A percentile compares a stretch with the other conserved stretches of the same genome.
These are phyloP conservation scores for Castanea crenata DNA, from an alignment of 306 rosid genomes.

Conservation along the genomic window DNA sequence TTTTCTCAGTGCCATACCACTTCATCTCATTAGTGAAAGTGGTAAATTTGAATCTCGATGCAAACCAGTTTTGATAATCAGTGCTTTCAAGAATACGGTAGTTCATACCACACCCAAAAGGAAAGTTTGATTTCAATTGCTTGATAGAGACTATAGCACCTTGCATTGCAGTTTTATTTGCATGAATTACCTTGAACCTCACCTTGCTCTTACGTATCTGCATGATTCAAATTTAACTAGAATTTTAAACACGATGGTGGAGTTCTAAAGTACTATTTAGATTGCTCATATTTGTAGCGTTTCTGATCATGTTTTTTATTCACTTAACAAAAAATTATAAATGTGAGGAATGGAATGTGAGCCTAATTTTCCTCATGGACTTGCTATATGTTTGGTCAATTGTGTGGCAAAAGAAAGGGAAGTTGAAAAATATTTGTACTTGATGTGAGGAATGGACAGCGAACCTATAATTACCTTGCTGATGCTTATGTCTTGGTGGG, in stretches of 20 bases:
- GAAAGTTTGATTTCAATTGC: slow-evolving; percentile 44
- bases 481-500: slow-evolving; percentile 56
- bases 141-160: slow-evolving; percentile 37
- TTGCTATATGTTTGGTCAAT: too few relatives aligned
- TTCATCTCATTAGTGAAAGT: slow-evolving; percentile 83
- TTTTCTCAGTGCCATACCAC: slow-evolving; percentile 68
- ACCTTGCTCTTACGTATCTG: slow-evolving; percentile 60
- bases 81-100: slow-evolving; percentile 43
- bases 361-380: too few relatives aligned
- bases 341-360: too few relatives aligned
- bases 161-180: slow-evolving; percentile 38
- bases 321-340: background rate
- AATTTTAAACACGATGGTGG: background rate
- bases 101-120: slow-evolving; percentile 69
- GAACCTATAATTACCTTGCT: slow-evolving; percentile 38
- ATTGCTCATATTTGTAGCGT: background rate
- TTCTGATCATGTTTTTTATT: background rate
- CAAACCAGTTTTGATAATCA: slow-evolving; percentile 60
- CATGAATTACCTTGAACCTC: slow-evolving; percentile 41
- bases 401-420: too few relatives aligned
- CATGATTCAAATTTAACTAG: slow-evolving; percentile 13
- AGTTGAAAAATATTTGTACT: too few relatives aligned
- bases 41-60: slow-evolving; percentile 53
- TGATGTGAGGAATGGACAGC: too few relatives aligned
- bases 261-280: background rate